Evolutionary conservation across 306 rosid genomes (phyloP).

Genomic region (Leucaena leucocephala): DNA sequence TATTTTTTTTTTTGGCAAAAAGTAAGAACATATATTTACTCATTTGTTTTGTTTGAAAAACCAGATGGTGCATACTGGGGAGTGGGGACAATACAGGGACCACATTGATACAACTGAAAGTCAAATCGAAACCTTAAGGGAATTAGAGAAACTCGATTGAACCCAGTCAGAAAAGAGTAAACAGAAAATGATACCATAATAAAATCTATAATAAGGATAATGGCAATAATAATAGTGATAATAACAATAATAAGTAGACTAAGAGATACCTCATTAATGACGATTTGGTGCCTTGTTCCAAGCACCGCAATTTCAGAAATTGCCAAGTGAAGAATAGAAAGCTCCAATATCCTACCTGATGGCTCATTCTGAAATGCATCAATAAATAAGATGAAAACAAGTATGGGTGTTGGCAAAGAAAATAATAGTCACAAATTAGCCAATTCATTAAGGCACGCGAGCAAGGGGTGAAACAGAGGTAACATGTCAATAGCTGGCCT

Average conservation of each 20-base stretch:
- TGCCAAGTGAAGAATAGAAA: constrained; percentile 92
- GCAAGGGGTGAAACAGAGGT: constrained; percentile 23
- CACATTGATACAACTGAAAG: background rate
- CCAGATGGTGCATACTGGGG: background rate
- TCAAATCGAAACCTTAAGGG: background rate
- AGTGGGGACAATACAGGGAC: background rate
- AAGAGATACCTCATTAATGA: constrained; percentile 81
- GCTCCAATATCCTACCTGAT: constrained; percentile 83
- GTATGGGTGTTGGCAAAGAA: constrained; percentile 28
- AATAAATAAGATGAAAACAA: constrained; percentile 26
- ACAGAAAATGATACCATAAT: background rate
- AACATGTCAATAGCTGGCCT: constrained; percentile 21
- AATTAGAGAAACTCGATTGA: background rate
- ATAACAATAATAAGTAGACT: background rate
- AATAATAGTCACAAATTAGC: constrained; percentile 22
- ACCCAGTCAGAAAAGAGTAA: background rate
- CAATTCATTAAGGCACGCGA: background rate
- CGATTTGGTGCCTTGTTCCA: constrained; percentile 78
- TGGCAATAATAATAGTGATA: background rate
- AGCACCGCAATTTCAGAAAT: constrained; percentile 81
- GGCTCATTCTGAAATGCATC: constrained; percentile 64
- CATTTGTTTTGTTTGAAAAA: background rate
- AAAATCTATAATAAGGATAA: background rate
- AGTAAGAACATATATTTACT: background rate
- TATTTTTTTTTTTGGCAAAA: too few relatives aligned